These are phyloP conservation scores for Arthrobotrys musiformis DNA, from an alignment of 2,329 filamentous ascomycete genomes.

Conservation along the genomic window DNA sequence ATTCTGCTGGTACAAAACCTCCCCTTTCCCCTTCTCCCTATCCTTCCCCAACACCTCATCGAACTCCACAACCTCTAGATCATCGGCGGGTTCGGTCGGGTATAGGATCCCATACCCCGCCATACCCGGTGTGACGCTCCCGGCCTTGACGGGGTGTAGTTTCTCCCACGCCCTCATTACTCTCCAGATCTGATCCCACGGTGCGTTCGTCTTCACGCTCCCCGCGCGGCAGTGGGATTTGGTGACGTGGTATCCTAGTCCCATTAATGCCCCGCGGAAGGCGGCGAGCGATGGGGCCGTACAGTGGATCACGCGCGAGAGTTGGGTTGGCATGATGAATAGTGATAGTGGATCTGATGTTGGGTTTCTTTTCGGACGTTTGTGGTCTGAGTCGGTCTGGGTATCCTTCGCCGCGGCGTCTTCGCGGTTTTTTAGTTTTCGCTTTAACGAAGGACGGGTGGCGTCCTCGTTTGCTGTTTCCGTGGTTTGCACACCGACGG, in stretches of 20 bases:
- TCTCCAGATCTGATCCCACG: conserved; percentile 90
- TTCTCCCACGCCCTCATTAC: conserved; percentile 92
- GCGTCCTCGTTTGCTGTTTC: too few species aligned
- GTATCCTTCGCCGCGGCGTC: neutral
- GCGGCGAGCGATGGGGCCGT: conserved; percentile 80
- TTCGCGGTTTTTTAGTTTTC: conserved; percentile 21
- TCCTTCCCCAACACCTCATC: conserved; percentile 81
- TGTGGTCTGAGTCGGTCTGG: neutral
- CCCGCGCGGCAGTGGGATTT: conserved; percentile 90
- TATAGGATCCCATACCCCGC: conserved; percentile 74
- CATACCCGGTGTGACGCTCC: conserved; percentile 75
- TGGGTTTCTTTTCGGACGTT: conserved; percentile 23
- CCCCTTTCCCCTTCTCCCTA: conserved; percentile 70
- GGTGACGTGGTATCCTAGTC: conserved; percentile 82
- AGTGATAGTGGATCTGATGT: conserved; percentile 73
- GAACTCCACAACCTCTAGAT: conserved; percentile 73
- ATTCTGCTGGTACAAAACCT: conserved; percentile 89
- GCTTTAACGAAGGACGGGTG: conserved; percentile 24
- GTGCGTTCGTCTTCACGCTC: conserved; percentile 92
- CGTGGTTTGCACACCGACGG: too few species aligned
- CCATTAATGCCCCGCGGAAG: conserved; percentile 81
- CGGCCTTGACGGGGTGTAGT: conserved; percentile 79
- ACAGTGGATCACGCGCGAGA: conserved; percentile 82
- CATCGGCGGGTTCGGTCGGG: conserved; percentile 40
- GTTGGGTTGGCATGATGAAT: conserved; percentile 79